A percentile compares a stretch with the other conserved stretches of the same genome.
phyloP scores from a whole-genome alignment of 2,329 filamentous ascomycete genomes.

The Pseudocercospora macadamiae region DNA sequence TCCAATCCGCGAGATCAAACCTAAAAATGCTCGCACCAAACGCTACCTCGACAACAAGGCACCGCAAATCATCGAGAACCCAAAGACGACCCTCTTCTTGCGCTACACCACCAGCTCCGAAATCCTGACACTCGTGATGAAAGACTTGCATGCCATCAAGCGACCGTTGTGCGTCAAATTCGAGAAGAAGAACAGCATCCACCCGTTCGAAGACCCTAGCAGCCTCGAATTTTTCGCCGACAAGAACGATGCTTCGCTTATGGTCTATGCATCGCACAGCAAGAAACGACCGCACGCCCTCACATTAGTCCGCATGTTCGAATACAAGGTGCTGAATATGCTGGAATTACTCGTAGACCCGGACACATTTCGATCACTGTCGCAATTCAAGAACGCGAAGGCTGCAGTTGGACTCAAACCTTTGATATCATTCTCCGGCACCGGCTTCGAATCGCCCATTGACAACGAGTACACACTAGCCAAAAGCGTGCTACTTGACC shows the following conservation, averaged over 20 bases:
- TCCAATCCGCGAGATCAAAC: slow-evolving; percentile 62
- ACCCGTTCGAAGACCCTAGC: slow-evolving; percentile 87
- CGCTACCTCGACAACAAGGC: slow-evolving; percentile 91
- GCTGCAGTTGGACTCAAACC: slow-evolving; percentile 79
- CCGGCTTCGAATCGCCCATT: slow-evolving; percentile 81
- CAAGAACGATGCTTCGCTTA: slow-evolving; percentile 89
- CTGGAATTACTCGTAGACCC: slow-evolving; percentile 83
- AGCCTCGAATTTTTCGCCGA: slow-evolving; percentile 93
- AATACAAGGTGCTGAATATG: slow-evolving; percentile 91
- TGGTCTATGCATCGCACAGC: slow-evolving; percentile 80
- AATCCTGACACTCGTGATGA: slow-evolving; percentile 78
- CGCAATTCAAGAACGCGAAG: slow-evolving; percentile 70
- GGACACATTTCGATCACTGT: slow-evolving; percentile 68
- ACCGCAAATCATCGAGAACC: slow-evolving; percentile 85
- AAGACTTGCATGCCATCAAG: slow-evolving; percentile 82
- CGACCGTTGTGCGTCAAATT: slow-evolving; percentile 86
- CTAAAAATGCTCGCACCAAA: slow-evolving; percentile 86
- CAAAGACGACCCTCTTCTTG: slow-evolving; percentile 87
- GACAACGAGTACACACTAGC: slow-evolving; percentile 79
- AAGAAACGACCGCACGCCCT: slow-evolving; percentile 96
- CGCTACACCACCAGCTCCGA: slow-evolving; percentile 84
- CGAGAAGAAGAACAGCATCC: slow-evolving; percentile 94
- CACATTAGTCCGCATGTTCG: slow-evolving; percentile 80
- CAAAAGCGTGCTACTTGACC: slow-evolving; percentile 84
- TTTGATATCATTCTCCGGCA: slow-evolving; percentile 87